Conservation (phyloP, 805 yeast species). For the Candida xyloterini region DNA sequence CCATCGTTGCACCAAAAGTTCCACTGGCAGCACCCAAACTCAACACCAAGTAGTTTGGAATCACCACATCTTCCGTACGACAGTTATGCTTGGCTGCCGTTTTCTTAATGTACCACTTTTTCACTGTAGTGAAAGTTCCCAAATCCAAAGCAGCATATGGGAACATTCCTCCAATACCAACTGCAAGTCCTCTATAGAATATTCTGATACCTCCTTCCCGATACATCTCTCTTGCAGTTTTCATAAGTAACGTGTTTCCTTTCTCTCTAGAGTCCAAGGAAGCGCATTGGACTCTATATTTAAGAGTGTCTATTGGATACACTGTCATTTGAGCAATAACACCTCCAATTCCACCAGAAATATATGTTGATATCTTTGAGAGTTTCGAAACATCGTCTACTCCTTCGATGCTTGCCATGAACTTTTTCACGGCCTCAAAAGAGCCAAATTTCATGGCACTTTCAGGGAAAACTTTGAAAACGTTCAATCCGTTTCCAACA, state of each 20-base stretch:
- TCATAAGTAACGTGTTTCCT: conserved; percentile 58
- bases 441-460: conserved; percentile 92
- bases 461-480: conserved; percentile 90
- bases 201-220: conserved; percentile 71
- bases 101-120: conserved; percentile 65
- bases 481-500: conserved; percentile 92
- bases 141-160: conserved; percentile 96
- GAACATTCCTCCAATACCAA: conserved; percentile 94
- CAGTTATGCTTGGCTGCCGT: conserved; percentile 54
- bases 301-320: conserved; percentile 92
- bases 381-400: conserved; percentile 95
- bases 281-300: conserved; percentile 92
- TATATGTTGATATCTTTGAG: conserved; percentile 67
- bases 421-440: conserved; percentile 71
- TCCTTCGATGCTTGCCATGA: conserved; percentile 74
- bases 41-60: conserved; percentile 78
- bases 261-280: conserved; percentile 59
- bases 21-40: conserved; percentile 96
- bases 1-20: conserved; percentile 91
- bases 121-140: conserved; percentile 87
- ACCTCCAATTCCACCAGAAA: conserved; percentile 97
- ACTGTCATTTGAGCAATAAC: conserved; percentile 89
- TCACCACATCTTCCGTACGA: conserved; percentile 60
- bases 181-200: conserved; percentile 84
- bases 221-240: conserved; percentile 77